Base-by-base conservation (phyloP, 2,329 filamentous ascomycete species). In the Trichoderma hamatum region DNA sequence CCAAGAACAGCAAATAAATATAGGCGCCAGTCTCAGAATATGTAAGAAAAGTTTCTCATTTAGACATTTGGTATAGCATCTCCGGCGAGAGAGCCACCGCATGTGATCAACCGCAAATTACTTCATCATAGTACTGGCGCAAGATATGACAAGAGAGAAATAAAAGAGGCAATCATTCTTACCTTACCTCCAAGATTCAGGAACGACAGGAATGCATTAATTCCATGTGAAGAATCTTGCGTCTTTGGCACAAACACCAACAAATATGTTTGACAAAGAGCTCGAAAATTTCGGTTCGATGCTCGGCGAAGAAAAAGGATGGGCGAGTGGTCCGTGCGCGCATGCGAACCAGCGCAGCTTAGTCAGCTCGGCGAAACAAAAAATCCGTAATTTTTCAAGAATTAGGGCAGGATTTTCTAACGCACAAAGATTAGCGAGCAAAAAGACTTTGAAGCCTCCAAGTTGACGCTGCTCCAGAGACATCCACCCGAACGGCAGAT, bases 1-100 rank as follows among this genome's bases (percentile, higher is more conserved):
- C 30, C 21, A 70, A 64, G 39, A 60, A 49, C 67, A 61, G 62
- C 49, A 67, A 76, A 78, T 1, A 63, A 75, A 77, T 5, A 60
- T 28, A 69, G 55, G 55, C 54, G 58, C 55, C 68, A 68, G 34
- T 36, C 72, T 97, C 94, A 97, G 94, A 93, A 97, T 97, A 97
- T 97, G 94, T 97, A 97, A 97, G 94, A 95, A 89, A 90, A 83
- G 92, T 96, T 92, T 97, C 94, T 97, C 94, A 97, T 84, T 81
- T 88, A 79, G 83, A 86, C 84, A 83, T 79, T 83, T 85, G 90
- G 90, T 94, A 90, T 90, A 86, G 90, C 91, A 85, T 86, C 92
- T 89, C 94, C 88, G 94, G 94, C 94, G 91, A 82, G 93, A 89
- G 92, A 84, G 86, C 93, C 93, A 94, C 89, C 89, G 84, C 81